Evolutionary conservation across 2,329 filamentous ascomycete genomes (phyloP).

Genomic region (Trichophyton benhamiae): DNA sequence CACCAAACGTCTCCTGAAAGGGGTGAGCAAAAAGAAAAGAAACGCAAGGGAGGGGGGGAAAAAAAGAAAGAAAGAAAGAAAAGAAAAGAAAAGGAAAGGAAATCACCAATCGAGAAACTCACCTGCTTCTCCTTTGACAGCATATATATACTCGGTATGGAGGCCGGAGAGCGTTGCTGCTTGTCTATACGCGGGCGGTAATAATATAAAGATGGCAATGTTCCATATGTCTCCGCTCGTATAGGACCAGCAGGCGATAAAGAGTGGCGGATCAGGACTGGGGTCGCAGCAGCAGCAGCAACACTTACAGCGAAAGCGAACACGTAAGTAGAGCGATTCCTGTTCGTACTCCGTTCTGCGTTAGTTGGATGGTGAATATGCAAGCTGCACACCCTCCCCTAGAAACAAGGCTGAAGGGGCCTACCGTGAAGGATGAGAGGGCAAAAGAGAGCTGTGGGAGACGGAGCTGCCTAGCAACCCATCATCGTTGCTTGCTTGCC

Average conservation of each 20-base stretch:
- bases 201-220: background rate
- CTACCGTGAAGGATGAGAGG: background rate
- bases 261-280: background rate
- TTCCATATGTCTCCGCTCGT: background rate
- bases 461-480: background rate
- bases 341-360: background rate
- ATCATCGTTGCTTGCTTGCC: background rate
- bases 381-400: background rate
- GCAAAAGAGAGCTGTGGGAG: background rate
- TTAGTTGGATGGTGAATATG: background rate
- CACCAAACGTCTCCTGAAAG: constrained; percentile 1
- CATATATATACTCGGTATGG: background rate
- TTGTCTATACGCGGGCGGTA: background rate
- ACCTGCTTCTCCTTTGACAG: background rate
- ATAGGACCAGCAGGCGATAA: background rate
- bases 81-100: background rate
- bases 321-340: background rate
- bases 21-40: background rate
- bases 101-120: background rate
- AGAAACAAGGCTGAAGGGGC: background rate
- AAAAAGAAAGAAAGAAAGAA: background rate
- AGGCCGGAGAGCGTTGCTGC: background rate
- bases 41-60: background rate
- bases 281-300: background rate
- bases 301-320: background rate